phyloP scores from a whole-genome alignment of 345 rosid genomes.

The Eutrema japonicum region DNA sequence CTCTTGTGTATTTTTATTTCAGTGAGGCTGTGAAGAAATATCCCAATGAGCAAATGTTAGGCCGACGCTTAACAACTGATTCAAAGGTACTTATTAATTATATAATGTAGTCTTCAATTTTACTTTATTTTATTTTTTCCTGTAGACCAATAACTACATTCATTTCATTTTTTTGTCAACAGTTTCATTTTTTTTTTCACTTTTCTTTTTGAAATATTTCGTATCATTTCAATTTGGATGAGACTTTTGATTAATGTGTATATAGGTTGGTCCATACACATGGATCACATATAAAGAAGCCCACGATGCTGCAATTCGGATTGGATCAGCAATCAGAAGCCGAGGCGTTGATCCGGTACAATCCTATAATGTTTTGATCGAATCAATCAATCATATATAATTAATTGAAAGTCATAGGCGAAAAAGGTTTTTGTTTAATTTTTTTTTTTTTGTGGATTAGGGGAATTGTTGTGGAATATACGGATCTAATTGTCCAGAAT shows the following conservation, averaged over 20 bases:
- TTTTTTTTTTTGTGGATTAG: conserved; percentile 36
- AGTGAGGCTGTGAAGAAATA: conserved; percentile 60
- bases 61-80: conserved; percentile 63
- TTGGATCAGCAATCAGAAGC: conserved; percentile 80
- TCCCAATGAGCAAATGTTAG: conserved; percentile 70
- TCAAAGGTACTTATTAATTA: conserved; percentile 57
- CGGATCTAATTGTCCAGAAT: conserved; percentile 87
- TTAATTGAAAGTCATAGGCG: not conserved
- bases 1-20: conserved; percentile 14
- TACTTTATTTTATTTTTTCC: not conserved
- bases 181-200: not conserved
- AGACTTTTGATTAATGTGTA: not conserved
- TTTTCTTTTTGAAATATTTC: not conserved
- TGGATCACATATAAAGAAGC: conserved; percentile 87
- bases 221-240: not conserved
- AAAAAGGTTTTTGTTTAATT: not conserved
- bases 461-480: conserved; percentile 88
- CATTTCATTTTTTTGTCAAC: conserved; percentile 1
- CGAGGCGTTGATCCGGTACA: conserved; percentile 71
- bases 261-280: conserved; percentile 72
- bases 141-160: conserved; percentile 5
- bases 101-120: not conserved
- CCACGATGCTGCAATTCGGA: conserved; percentile 58
- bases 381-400: not conserved
- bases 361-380: not conserved